Base-by-base conservation (phyloP, 2,329 filamentous ascomycete species). In the Mariannaea sp. region DNA sequence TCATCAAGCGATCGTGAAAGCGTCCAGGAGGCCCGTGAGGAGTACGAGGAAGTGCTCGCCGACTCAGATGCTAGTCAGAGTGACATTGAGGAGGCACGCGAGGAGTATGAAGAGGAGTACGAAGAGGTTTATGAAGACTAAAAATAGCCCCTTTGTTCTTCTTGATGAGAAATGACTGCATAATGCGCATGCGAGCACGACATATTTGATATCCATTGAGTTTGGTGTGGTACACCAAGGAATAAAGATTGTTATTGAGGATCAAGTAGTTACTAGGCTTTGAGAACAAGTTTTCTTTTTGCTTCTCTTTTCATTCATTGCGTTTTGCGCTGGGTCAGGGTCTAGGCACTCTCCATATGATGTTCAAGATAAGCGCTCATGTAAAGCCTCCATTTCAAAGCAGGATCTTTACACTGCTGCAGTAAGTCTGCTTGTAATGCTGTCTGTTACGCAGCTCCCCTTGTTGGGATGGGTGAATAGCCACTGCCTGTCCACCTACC, bases 81-180 rank as follows among this genome's bases (percentile, higher is more conserved):
- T 56, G 80, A 80, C 54, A 65, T 81, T 4, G 77, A 81, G 56
- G 80, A 84, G 65, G 78, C 78, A 1, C 59, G 78, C 41, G 79
- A 83, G 64, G 74, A 74, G 42, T 77, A 78, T 44, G 76, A 79
- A 58, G 77, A 68, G 49, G 7, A 30, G 0, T 65, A 65, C 12
- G 65, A 67, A 48, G 66, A 68, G 30, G 60, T 60, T 8, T 68
- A 68, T 43, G 64, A 61, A 46, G 63, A 64, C 38, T 65, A 50
- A 48, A 36, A 26, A n/a, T n/a, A n/a, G n/a, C n/a, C n/a, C 51
- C 38, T 57, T 26, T 32, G 13, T 33, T 36, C 42, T 20, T 41
- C 51, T n/a, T 49, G 52, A 55, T 51, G 51, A 54, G 50, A 43
- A 32, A 53, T 27, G 50, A 47, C 38, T 36, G 42, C 49, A 52